Evolutionary conservation across 2,329 filamentous ascomycete genomes (phyloP).

Genomic region (Albifimbria verrucaria): DNA sequence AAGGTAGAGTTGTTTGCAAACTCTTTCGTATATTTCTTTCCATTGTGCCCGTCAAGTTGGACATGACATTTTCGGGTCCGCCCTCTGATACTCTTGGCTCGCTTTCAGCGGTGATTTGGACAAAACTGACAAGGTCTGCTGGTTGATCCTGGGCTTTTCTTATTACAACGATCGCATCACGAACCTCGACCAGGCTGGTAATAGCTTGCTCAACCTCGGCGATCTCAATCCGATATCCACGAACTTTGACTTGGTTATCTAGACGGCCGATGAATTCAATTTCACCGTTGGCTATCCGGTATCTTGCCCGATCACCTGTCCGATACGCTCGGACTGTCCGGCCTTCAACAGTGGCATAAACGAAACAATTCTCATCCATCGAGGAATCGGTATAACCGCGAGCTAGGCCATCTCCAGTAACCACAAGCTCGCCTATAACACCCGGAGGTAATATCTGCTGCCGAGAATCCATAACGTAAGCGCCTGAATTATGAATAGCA

Average conservation of each 20-base stretch:
- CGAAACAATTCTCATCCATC: constrained; percentile 11
- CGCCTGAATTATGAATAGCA: constrained; percentile 15
- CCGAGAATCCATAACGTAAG: constrained; percentile 19
- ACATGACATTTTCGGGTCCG: not conserved
- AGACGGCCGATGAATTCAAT: constrained; percentile 24
- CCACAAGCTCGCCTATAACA: constrained; percentile 23
- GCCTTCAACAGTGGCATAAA: constrained; percentile 8
- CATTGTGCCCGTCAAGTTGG: not conserved
- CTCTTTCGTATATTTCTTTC: not conserved
- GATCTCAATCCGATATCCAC: constrained; percentile 26
- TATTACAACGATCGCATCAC: constrained; percentile 14
- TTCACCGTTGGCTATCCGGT: constrained; percentile 12
- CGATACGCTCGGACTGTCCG: constrained; percentile 14
- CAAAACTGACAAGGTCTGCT: constrained; percentile 10
- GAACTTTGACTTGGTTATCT: constrained; percentile 25
- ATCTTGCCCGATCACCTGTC: constrained; percentile 23
- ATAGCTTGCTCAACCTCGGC: constrained; percentile 23
- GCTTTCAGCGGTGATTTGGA: constrained; percentile 9
- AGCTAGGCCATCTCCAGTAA: constrained; percentile 21
- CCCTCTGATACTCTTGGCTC: constrained; percentile 1
- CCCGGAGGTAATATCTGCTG: constrained; percentile 19
- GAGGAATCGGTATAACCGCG: constrained; percentile 16
- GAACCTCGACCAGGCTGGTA: constrained; percentile 8
- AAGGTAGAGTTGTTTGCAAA: not conserved
- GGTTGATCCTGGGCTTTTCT: constrained; percentile 4